Base-by-base conservation (phyloP, 1,139 yeast genomes). In the Wickerhamomyces sp. region DNA sequence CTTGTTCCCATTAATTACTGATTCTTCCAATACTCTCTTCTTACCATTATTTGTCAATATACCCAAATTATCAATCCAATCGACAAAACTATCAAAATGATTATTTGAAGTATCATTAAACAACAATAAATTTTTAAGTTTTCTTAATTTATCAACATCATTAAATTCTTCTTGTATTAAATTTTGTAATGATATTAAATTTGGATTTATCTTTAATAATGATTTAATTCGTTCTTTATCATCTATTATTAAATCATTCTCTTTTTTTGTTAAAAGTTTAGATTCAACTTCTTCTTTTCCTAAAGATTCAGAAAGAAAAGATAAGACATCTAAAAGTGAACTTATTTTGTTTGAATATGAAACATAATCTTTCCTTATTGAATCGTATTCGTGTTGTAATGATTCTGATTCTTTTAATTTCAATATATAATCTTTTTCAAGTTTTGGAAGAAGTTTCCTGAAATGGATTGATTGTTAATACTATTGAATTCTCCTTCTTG, bases 11-110 rank as follows among this genome's bases (percentile, higher is more conserved):
- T 15, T 9, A 13, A 15, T 9, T 5, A 34, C 23, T 1, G 7
- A 13, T 4, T 18, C 36, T n/a, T 38, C 36, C 8, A 38, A 13
- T 23, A 30, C 5, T 32, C 40, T 31, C n/a, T 38, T 38, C n/a
- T 29, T 38, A 6, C 23, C 40, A 23, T 38, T 38, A 10, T 37
- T 15, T 5, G 18, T 32, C 34, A 38, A 10, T 7, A 38, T 13
- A 7, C 40, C 40, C 6, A 38, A 14, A 38, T 35, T 38, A 26
- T 32, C 30, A 23, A 38, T 27, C 40, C 40, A 38, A 26, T 32
- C 40, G 11, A 31, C 15, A 13, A 38, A 31, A 10, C 18, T 31
- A 10, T 38, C 40, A 11, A 29, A 11, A 29, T 29, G 31, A 11
- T 29, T 29, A 32, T 23, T 32, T 13, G 18, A 7, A 23, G 40